Base-by-base conservation (phyloP, 2,329 filamentous ascomycete genomes). In the Ceratocystis albifundus region DNA sequence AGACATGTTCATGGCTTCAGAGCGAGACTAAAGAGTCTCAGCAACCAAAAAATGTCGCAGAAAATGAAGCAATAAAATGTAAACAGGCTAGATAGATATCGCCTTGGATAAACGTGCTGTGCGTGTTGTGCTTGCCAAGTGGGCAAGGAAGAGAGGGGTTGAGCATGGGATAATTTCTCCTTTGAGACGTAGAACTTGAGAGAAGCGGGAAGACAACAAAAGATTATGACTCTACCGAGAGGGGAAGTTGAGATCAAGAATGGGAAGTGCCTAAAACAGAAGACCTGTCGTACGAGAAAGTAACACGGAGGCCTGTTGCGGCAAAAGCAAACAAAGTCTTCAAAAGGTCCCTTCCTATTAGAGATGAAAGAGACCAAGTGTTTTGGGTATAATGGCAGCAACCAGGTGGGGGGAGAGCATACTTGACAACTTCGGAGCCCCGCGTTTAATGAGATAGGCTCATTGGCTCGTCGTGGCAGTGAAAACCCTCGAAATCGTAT, bases 301-400 rank as follows among this genome's bases (percentile, higher is more conserved):
- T 53, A 22, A 15, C 55, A 59, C 30, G 32, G 55, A 59, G 32
- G 28, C 20, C 20, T 53, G 22, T 59, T 36, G 17, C 25, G 25
- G 17, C n/a, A 59, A 25, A 30, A 36, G 55, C 55, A 59, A 59
- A 59, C 55, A 59, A 32, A 22, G 55, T 15, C 55, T n/a, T 59
- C 32, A 30, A 59, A 59, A 59, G 30, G 20, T 59, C 30, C 55
- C 15, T 36, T 59, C 20, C 20, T 36, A 59, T 30, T 15, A 59
- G 32, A n/a, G 17, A 36, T 8, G 55, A 59, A 36, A 36, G 28
- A 25, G 28, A 3, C 8, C 15, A 59, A 10, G 36, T 41, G 12
- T 41, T 41, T 41, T 41, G 10, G 36, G 10, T 15, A 36, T 17
- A 15, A 30, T 59, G 55, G 20, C 4, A 59, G n/a, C 28, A 59